Evolutionary conservation across 495 filamentous ascomycete genomes (phyloP), one percentile per base, ranked within the genome.

Genomic region (Penicillium arizonense): DNA sequence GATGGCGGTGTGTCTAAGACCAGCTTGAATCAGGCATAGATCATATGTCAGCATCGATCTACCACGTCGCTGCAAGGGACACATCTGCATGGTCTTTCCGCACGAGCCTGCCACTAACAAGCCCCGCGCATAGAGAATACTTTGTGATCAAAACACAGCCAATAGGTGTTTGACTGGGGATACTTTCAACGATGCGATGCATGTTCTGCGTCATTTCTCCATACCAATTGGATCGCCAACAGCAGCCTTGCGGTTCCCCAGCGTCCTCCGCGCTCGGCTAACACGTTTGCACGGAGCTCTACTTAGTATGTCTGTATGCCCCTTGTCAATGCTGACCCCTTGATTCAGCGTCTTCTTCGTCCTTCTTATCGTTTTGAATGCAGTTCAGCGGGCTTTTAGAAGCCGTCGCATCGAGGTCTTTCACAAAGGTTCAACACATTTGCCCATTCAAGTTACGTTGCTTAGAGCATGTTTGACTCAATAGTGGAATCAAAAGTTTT

Each of bases 1-100:
- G 21, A 26, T 47, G 16, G 45, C 45, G 45, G 45, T 47, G 45
- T 47, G 34, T 30, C 13, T 38, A 30, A 30, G 44, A 21, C 45
- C 16, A 18, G 14, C 11, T 12, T 46, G 5, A 6, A 0, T 13
- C 18, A 34, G 13, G 32, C 21, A 21, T 18, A 47, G 23, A 47
- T 47, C 34, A 38, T 38, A 38, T 34, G 28, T 34, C 21, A 38
- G 20, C 12, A 14, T 47, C 37, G 45, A 47, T 47, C 23, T 28
- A 16, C 34, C 11, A 38, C 37, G 34, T 34, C 44, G 18, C 45
- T 47, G 45, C 34, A 44, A 44, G 42, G 42, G 28, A 12, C 14
- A 32, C n/a, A 33, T 21, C 42, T 32, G 26, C 42, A 44, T 44
- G 14, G 0, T 44, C n/a, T 23, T 44, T 33, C 23, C 42, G 28